These are phyloP conservation scores for Dentipellis fragilis DNA, from an alignment of 768 basidiomycete genomes.

Conservation along the genomic window DNA sequence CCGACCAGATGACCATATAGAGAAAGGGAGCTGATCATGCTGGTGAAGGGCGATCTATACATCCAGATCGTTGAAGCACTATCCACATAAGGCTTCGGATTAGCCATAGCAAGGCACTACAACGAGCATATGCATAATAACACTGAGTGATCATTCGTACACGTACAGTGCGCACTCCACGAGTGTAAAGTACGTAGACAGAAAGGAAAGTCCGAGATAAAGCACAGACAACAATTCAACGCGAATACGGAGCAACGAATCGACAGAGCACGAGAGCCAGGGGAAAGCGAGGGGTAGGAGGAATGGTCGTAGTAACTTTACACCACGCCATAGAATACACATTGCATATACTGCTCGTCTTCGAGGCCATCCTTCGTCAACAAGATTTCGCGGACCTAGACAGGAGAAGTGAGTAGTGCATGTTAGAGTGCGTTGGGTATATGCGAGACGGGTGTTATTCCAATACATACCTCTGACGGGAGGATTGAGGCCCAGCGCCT, in stretches of 20 bases:
- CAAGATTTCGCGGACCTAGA: slow-evolving; percentile 8
- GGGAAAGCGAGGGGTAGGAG: neutral
- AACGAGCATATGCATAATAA: too few relatives aligned
- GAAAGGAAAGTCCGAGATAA: neutral
- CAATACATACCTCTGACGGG: slow-evolving; percentile 56
- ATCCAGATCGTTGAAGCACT: too few relatives aligned
- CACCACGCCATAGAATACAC: slow-evolving; percentile 11
- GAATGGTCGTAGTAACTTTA: neutral
- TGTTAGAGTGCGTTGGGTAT: neutral
- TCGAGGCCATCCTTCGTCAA: slow-evolving; percentile 10
- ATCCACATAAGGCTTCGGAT: too few relatives aligned
- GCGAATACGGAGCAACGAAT: neutral
- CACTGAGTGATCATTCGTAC: too few relatives aligned
- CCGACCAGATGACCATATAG: too few relatives aligned
- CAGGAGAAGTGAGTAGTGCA: neutral
- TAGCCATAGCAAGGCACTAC: too few relatives aligned
- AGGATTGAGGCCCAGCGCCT: slow-evolving; percentile 68
- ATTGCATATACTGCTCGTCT: slow-evolving; percentile 4
- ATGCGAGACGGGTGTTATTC: too few relatives aligned
- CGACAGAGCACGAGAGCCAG: neutral
- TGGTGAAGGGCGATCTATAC: too few relatives aligned
- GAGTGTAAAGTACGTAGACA: too few relatives aligned
- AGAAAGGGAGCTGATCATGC: too few relatives aligned
- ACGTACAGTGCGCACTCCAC: too few relatives aligned
- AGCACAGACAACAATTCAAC: neutral